phyloP scores from a whole-genome alignment of 2,329 filamentous ascomycete species.

The Nectriaceae sp. region DNA sequence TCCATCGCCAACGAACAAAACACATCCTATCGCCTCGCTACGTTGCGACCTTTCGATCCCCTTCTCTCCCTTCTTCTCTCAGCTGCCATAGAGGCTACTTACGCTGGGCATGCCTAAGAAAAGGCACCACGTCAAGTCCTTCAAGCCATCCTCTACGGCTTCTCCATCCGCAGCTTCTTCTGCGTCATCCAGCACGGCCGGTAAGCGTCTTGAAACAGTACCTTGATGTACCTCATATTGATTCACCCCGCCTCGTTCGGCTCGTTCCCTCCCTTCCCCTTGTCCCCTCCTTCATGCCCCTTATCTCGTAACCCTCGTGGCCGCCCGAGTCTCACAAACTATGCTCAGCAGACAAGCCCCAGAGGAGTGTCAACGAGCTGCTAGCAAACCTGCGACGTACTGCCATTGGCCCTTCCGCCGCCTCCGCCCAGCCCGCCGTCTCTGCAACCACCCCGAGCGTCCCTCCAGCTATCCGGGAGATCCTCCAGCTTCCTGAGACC shows the following conservation, averaged over 20 bases:
- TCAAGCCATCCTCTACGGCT: slow-evolving; percentile 60
- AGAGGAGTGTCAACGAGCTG: slow-evolving; percentile 58
- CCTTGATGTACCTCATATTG: not conserved
- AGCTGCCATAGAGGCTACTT: not conserved
- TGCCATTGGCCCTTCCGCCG: slow-evolving; percentile 31
- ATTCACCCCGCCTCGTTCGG: not conserved
- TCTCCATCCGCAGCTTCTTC: slow-evolving; percentile 37
- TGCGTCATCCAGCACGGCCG: slow-evolving; percentile 27
- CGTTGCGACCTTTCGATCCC: not conserved
- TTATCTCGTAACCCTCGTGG: slow-evolving; percentile 25
- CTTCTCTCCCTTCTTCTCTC: not conserved
- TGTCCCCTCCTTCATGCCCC: not conserved
- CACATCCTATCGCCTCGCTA: not conserved
- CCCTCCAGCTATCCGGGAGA: slow-evolving; percentile 58
- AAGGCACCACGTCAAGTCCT: slow-evolving; percentile 55
- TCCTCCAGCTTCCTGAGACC: slow-evolving; percentile 61
- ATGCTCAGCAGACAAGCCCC: slow-evolving; percentile 34
- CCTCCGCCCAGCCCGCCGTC: slow-evolving; percentile 24
- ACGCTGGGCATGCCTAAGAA: slow-evolving; percentile 62
- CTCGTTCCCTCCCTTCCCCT: not conserved
- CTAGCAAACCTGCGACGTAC: slow-evolving; percentile 58
- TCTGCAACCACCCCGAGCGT: slow-evolving; percentile 51
- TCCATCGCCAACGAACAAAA: not conserved
- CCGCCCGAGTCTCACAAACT: slow-evolving; percentile 30
- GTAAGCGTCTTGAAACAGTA: slow-evolving; percentile 19